phyloP scores from a whole-genome alignment of 208 protist genomes.

The Phytomonas sp. region DNA sequence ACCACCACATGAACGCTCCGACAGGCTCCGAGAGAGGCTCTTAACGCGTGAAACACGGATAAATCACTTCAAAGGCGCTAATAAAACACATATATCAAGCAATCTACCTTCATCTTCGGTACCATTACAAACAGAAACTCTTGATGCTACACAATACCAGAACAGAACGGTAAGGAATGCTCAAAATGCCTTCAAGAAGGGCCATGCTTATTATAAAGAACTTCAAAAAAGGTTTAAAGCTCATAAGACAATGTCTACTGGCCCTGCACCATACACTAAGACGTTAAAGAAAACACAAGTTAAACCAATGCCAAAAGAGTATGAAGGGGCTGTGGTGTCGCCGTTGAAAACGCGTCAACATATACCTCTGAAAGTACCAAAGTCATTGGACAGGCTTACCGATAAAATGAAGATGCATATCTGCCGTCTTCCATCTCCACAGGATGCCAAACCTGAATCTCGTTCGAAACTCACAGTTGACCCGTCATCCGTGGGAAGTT shows the following conservation, averaged over 20 bases:
- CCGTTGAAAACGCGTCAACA: background rate
- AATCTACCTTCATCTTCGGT: background rate
- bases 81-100: background rate
- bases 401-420: background rate
- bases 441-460: background rate
- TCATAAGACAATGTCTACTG: background rate
- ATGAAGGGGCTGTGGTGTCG: background rate
- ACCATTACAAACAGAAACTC: background rate
- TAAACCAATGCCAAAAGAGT: background rate
- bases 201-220: constrained; percentile 5
- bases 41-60: background rate
- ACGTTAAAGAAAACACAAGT: background rate
- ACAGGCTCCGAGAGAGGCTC: background rate
- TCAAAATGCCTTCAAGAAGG: background rate
- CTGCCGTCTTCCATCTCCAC: background rate
- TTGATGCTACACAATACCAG: constrained; percentile 5
- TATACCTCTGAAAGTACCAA: background rate
- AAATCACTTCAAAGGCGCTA: background rate
- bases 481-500: background rate
- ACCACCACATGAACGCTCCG: background rate
- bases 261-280: background rate
- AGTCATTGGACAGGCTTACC: background rate
- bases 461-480: background rate
- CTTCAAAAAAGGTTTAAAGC: background rate
- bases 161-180: background rate